A percentile compares a stretch with the other conserved stretches of the same genome.
phyloP scores from a whole-genome alignment of 768 basidiomycete species.

The Suillus alpinus region DNA sequence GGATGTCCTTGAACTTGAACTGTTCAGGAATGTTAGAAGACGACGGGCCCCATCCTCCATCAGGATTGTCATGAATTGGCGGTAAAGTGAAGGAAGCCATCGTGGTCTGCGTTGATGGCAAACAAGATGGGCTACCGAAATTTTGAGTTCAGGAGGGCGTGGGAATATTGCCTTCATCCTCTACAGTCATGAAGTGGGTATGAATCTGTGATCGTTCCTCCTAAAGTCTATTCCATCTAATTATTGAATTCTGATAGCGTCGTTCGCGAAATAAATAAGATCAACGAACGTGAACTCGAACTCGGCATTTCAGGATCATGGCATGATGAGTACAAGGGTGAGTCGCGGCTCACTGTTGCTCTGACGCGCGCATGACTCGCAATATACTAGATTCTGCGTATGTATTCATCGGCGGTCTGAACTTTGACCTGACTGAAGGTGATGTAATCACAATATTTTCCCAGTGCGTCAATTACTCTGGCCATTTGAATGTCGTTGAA shows the following conservation, averaged over 20 bases:
- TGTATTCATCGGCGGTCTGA: slow-evolving; percentile 87
- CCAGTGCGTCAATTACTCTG: slow-evolving; percentile 59
- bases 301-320: slow-evolving; percentile 75
- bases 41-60: slow-evolving; percentile 91
- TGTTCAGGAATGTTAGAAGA: slow-evolving; percentile 80
- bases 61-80: slow-evolving; percentile 85
- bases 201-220: slow-evolving; percentile 1
- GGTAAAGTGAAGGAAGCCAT: slow-evolving; percentile 88
- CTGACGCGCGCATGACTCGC: not conserved
- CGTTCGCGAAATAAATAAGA: slow-evolving; percentile 89
- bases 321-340: slow-evolving; percentile 95
- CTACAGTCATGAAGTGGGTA: slow-evolving; percentile 68
- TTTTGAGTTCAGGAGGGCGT: slow-evolving; percentile 14
- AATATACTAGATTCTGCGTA: slow-evolving; percentile 79
- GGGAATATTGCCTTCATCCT: slow-evolving; percentile 4
- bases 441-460: slow-evolving; percentile 98
- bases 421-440: slow-evolving; percentile 90
- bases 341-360: not conserved
- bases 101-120: slow-evolving; percentile 12
- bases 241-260: slow-evolving; percentile 50
- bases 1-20: slow-evolving; percentile 98
- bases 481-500: slow-evolving; percentile 3
- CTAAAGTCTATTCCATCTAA: slow-evolving; percentile 7
- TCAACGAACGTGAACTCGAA: slow-evolving; percentile 88
- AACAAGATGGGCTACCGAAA: slow-evolving; percentile 13